Base-by-base conservation (phyloP, 2,329 filamentous ascomycete genomes). In the Metarhizium album region DNA sequence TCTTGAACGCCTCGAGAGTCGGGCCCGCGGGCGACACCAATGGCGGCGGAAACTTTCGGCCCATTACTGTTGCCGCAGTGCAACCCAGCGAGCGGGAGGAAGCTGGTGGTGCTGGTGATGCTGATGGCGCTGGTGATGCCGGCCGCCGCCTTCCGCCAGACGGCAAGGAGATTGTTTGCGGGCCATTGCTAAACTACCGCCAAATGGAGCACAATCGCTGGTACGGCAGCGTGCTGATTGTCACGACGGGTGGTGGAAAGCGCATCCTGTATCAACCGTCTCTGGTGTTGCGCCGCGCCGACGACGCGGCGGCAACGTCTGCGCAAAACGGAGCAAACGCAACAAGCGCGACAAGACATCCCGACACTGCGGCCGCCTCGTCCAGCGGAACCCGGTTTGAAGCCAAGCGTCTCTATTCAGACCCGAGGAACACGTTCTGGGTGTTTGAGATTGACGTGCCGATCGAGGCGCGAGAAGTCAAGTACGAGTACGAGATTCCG, bases 141-240 rank as follows among this genome's bases (percentile, higher is more conserved):
- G 54, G 50, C 29, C 53, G 58, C 24, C 7, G 7, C 11, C 56
- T 56, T 18, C 58, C 59, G 14, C 56, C 57, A 7, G 75, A 78
- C 46, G 75, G 74, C 45, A 75, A 71, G 60, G 80, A 86, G 54
- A 75, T 90, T 27, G 72, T 85, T 14, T 84, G 80, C 58, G 87
- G 87, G 1, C 87, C 87, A 20, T 70, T 91, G 56, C 69, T 91
- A 55, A 91, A 91, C 68, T 91, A 90, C 66, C 76, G 84, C 56
- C 79, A 80, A 60, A 90, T 86, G 80, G 80, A 84, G 57, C 79
- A 84, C 59, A 76, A 75, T 27, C 70, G 69, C 40, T 97, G 91
- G 90, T 74, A 87, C 59, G 90, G 91, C 52, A 95, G 89, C 64
- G 86, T 95, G 7, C 71, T 96, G 59, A 72, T 96, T 47, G 89